Percentiles rank a stretch among this genome's conserved stretches.
These are phyloP conservation scores for Yamagishiella unicocca DNA, from an alignment of 139 green algal genomes.

Conservation along the genomic window DNA sequence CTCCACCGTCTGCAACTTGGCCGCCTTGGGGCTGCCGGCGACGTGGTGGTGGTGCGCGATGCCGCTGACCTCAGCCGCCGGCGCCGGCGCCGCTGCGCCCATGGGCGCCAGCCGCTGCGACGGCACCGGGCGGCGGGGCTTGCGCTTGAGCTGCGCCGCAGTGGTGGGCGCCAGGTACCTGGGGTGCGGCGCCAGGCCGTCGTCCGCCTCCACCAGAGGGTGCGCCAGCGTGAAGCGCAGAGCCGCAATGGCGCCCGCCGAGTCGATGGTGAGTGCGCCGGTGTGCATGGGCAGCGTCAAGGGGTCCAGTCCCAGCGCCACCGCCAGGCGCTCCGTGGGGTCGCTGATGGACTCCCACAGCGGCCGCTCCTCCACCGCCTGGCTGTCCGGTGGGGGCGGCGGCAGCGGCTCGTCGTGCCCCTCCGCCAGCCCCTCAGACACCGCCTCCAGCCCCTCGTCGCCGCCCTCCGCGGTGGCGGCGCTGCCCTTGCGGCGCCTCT, in stretches of 20 bases:
- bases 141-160: slow-evolving; percentile 51
- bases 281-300: slow-evolving; percentile 60
- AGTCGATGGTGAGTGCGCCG: slow-evolving; percentile 50
- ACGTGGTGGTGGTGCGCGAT: background rate
- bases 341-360: slow-evolving; percentile 65
- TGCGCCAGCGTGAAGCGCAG: slow-evolving; percentile 65
- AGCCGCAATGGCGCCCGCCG: slow-evolving; percentile 51
- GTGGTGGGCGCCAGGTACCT: slow-evolving; percentile 44
- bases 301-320: slow-evolving; percentile 65
- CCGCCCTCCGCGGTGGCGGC: background rate
- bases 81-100: background rate
- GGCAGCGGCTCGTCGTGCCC: background rate
- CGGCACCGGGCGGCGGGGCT: slow-evolving; percentile 1
- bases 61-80: background rate
- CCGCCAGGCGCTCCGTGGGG: slow-evolving; percentile 64
- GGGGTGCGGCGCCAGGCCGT: slow-evolving; percentile 43
- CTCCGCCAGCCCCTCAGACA: background rate
- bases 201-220: slow-evolving; percentile 58
- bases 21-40: background rate
- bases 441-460: background rate
- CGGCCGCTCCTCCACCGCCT: background rate
- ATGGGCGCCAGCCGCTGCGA: slow-evolving; percentile 19
- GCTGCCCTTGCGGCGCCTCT: slow-evolving; percentile 4
- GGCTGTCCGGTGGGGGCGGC: background rate
- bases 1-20: slow-evolving; percentile 53